Base-by-base conservation (phyloP, 768 basidiomycete genomes). In the Lentinula lateritia region DNA sequence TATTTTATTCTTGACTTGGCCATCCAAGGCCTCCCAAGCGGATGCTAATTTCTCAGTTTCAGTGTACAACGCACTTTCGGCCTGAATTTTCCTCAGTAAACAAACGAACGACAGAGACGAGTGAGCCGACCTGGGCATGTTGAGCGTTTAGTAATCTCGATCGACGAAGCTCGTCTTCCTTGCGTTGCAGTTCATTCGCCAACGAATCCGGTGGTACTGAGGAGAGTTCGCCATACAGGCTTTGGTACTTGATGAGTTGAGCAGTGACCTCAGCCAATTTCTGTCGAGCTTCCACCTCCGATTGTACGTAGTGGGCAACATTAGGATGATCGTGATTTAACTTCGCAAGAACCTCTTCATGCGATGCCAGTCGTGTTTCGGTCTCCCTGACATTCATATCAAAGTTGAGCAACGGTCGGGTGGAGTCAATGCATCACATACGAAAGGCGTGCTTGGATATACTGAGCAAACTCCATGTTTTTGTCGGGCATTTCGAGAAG, bases 11-110 rank as follows among this genome's bases (percentile, higher is more conserved):
- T 89, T 85, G 42, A 93, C 81, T 65, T 93, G 91, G 38, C 81
- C 80, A 64, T 95, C 92, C 23, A 94, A 78, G 23, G 80, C 75
- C 68, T 96, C 93, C 92, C 94, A 98, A 0, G 93, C 86, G 38
- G 86, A 81, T 15, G 94, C 93, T 15, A 99, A 69, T 64, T 87
- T 86, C 63, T 96, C 94, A 6, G 98, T 74, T 73, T 98, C 95
- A 18, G 84, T 77, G 66, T 91, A 96, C 18, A 97, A 74, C 18
- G 90, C 83, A 13, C 85, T 78, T 68, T 93, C 89, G 3, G 88
- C 82, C 86, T 94, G 70, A 15, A 52, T 23, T 35, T 16, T 12
- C 20, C 9, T 6, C 4, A 48, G 12, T n/a, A 16, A 18, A 18
- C 32, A 3, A 46, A n/a, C 7, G 5, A 32, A 53, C 56, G 18